A percentile compares a stretch with the other conserved stretches of the same genome.
These are phyloP conservation scores for Rhodamnia argentea DNA, from an alignment of 345 rosid genomes.

Conservation along the genomic window DNA sequence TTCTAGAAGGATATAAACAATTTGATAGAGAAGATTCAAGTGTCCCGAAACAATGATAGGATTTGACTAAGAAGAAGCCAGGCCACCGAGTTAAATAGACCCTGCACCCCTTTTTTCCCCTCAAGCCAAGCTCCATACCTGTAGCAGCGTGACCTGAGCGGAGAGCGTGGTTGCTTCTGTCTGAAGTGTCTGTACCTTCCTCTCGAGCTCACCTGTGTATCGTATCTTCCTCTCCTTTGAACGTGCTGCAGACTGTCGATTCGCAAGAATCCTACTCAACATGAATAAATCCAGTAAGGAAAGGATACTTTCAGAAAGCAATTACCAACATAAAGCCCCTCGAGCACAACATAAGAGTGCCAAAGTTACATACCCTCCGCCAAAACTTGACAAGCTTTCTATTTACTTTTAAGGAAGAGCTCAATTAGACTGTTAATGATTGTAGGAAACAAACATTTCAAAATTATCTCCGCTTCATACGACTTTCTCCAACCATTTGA, in stretches of 20 bases:
- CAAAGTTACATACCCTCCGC: neutral
- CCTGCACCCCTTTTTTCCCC: neutral
- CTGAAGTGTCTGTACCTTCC: conserved; percentile 97
- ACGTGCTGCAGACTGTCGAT: conserved; percentile 90
- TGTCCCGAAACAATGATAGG: neutral
- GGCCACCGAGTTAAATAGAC: neutral
- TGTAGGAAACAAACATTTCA: neutral
- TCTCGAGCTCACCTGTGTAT: conserved; percentile 84
- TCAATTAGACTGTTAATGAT: neutral
- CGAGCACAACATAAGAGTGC: neutral
- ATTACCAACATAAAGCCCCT: neutral
- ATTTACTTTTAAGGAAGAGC: neutral
- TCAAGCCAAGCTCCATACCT: conserved; percentile 27
- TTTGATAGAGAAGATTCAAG: neutral
- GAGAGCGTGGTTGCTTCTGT: conserved; percentile 93
- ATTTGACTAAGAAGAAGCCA: neutral
- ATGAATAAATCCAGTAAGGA: neutral
- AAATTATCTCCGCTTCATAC: neutral
- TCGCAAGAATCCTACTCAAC: conserved; percentile 68
- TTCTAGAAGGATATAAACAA: neutral
- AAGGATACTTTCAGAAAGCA: neutral
- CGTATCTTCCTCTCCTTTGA: conserved; percentile 90
- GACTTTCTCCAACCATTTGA: neutral
- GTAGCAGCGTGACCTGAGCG: conserved; percentile 91
- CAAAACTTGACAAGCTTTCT: neutral